A percentile compares a stretch with the other conserved stretches of the same genome.
Conservation (phyloP, 2,329 filamentous ascomycete species). For the Mycocentrospora acerina region DNA sequence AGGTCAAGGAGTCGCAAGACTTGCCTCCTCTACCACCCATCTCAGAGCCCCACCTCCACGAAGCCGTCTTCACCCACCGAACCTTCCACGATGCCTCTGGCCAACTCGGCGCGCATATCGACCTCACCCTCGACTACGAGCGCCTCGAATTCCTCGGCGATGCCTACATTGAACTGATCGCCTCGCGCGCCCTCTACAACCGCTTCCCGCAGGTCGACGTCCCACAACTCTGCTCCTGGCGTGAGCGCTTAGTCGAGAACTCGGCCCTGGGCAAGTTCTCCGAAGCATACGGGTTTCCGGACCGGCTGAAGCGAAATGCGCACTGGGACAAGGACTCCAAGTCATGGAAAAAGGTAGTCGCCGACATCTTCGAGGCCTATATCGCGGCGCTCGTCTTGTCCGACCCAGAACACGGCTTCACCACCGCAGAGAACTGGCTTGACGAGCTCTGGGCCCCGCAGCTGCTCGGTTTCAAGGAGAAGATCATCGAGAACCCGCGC, state of each 20-base stretch:
- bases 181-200: constrained; percentile 72
- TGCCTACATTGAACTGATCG: constrained; percentile 76
- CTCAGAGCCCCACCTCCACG: constrained; percentile 59
- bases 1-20: constrained; percentile 31
- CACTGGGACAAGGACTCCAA: constrained; percentile 31
- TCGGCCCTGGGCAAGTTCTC: constrained; percentile 72
- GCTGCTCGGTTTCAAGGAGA: constrained; percentile 31
- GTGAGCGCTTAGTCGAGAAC: constrained; percentile 81
- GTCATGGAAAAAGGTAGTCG: constrained; percentile 67
- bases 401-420: constrained; percentile 63
- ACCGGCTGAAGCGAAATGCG: constrained; percentile 57
- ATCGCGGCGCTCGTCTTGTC: constrained; percentile 76
- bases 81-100: constrained; percentile 25
- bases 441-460: constrained; percentile 67
- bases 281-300: constrained; percentile 68
- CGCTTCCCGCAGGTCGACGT: constrained; percentile 66
- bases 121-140: constrained; percentile 63
- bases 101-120: constrained; percentile 16
- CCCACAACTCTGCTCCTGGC: constrained; percentile 72
- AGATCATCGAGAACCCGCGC: constrained; percentile 38
- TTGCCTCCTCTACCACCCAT: constrained; percentile 65
- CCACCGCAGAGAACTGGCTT: constrained; percentile 68
- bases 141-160: constrained; percentile 87
- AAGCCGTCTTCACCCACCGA: constrained; percentile 66
- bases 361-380: constrained; percentile 90